A percentile compares a stretch with the other conserved stretches of the same genome.
phyloP scores from a whole-genome alignment of 768 basidiomycete species.

The Suillus subaureus region DNA sequence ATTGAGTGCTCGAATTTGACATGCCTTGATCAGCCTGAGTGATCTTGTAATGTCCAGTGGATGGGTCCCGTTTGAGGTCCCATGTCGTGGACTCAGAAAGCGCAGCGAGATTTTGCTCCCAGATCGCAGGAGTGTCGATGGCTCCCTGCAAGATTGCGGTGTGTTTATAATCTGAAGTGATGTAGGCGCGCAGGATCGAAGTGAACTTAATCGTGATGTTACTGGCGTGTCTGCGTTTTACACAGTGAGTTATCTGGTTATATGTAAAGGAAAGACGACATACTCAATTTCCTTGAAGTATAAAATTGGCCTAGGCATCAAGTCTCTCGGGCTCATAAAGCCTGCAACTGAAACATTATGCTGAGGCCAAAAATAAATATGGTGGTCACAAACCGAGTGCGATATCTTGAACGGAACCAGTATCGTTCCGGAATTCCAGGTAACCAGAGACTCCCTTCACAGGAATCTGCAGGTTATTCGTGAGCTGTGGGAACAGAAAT shows the following conservation, averaged over 20 bases:
- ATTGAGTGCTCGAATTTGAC: neutral
- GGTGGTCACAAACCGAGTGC: neutral
- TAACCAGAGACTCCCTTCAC: neutral
- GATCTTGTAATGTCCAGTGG: neutral
- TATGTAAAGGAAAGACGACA: neutral
- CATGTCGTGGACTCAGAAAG: conserved; percentile 4
- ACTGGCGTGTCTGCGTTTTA: neutral
- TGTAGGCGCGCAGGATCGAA: neutral
- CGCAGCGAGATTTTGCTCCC: conserved; percentile 1
- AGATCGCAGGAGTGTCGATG: neutral
- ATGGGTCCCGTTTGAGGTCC: conserved; percentile 1
- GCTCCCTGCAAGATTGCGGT: neutral
- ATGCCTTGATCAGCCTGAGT: neutral
- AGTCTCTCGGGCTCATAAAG: neutral
- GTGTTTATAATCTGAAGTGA: conserved; percentile 3
- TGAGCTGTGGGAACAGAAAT: neutral
- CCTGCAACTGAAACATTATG: neutral
- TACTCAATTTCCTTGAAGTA: conserved; percentile 7
- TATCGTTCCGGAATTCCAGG: neutral
- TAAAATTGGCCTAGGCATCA: neutral
- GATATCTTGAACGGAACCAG: neutral
- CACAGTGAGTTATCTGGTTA: neutral
- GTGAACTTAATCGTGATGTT: neutral
- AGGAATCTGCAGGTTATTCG: neutral
- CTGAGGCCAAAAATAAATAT: neutral